Percentiles rank a stretch among this genome's conserved stretches.
Evolutionary conservation across 805 yeast genomes (phyloP).

Genomic region (Lachancea dasiensis): DNA sequence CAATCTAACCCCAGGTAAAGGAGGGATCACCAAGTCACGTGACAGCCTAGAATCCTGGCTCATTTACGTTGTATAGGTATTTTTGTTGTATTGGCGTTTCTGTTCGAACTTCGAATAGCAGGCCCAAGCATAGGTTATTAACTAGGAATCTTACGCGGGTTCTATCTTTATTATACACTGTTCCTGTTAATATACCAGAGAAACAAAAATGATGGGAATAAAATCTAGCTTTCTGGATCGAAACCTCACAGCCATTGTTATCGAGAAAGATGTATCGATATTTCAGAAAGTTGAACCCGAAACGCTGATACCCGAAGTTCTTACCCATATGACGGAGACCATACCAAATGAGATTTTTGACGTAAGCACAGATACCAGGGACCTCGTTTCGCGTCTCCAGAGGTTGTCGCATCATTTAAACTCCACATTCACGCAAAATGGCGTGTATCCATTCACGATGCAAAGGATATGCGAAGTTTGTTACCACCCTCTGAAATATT

Average conservation of each 20-base stretch:
- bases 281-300: conserved; percentile 12
- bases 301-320: conserved; percentile 18
- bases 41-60: too few relatives aligned
- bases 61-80: too few relatives aligned
- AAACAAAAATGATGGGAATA: conserved; percentile 24
- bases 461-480: conserved; percentile 43
- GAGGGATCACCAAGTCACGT: too few relatives aligned
- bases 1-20: too few relatives aligned
- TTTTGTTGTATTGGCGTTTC: too few relatives aligned
- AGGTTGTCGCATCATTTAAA: conserved; percentile 14
- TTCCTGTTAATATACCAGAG: too few relatives aligned
- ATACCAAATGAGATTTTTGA: conserved; percentile 24
- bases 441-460: conserved; percentile 43
- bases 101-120: too few relatives aligned
- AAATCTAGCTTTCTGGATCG: conserved; percentile 16
- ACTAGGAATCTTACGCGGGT: too few relatives aligned
- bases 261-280: conserved; percentile 12
- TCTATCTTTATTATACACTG: too few relatives aligned
- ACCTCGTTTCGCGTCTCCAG: conserved; percentile 10
- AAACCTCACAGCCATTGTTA: conserved; percentile 14
- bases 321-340: conserved; percentile 20
- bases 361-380: conserved; percentile 1
- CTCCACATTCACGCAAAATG: conserved; percentile 14
- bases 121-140: too few relatives aligned
- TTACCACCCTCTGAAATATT: conserved; percentile 39